A percentile compares a stretch with the other conserved stretches of the same genome.
phyloP scores from a whole-genome alignment of 768 basidiomycete genomes.

The Daedalea quercina region DNA sequence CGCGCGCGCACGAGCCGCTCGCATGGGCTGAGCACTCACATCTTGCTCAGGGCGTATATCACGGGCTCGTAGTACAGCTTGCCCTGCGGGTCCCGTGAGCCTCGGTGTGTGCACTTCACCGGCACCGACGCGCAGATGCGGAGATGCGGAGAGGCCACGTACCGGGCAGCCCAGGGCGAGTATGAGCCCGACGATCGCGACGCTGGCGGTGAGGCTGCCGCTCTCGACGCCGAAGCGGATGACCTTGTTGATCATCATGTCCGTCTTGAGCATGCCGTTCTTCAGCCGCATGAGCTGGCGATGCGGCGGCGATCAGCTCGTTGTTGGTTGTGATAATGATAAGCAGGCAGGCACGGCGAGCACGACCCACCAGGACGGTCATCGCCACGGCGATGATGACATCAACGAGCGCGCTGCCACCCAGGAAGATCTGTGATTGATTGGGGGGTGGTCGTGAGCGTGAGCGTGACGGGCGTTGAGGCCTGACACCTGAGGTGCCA shows the following conservation, averaged over 20 bases:
- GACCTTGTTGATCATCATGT: constrained; percentile 2
- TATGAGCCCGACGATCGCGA: not conserved
- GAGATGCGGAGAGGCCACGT: not conserved
- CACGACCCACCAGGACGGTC: not conserved
- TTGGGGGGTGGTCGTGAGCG: not conserved
- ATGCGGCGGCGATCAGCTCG: no score
- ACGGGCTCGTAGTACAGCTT: not conserved
- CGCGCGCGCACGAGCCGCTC: no score
- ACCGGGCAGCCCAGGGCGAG: not conserved
- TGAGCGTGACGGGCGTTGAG: no score
- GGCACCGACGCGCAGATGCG: no score
- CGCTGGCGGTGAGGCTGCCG: not conserved
- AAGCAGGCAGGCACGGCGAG: no score
- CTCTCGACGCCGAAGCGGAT: constrained; percentile 5
- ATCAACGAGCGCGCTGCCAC: not conserved
- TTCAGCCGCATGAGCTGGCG: not conserved
- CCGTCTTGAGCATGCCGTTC: constrained; percentile 1
- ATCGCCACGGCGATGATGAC: constrained; percentile 1
- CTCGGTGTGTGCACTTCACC: not conserved
- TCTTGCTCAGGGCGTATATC: not conserved
- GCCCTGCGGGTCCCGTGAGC: not conserved
- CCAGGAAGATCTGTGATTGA: not conserved
- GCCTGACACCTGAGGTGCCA: no score
- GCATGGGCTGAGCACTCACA: not conserved
- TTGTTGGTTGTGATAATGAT: no score